Percentiles rank a stretch among this genome's conserved stretches.
Conservation (phyloP, 176 grass and related monocot species). For the Otatea glauca region DNA sequence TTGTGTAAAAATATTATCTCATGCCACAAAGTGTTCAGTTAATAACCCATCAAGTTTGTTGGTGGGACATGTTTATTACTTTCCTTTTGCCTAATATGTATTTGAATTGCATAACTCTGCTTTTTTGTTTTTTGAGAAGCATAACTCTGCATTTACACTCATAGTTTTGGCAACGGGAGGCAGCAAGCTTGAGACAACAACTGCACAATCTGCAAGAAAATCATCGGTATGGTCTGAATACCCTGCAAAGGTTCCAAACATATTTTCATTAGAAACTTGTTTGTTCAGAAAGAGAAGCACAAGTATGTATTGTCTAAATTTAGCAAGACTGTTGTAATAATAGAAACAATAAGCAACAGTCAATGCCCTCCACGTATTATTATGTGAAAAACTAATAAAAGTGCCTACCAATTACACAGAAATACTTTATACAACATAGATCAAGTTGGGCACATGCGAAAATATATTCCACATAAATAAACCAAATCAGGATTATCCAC, state of each 20-base stretch:
- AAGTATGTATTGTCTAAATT: not conserved
- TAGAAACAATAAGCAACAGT: not conserved
- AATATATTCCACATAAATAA: constrained; percentile 8
- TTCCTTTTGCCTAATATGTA: not conserved
- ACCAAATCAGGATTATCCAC: not conserved
- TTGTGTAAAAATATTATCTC: constrained; percentile 8
- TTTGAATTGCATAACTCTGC: constrained; percentile 29
- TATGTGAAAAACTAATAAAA: not conserved
- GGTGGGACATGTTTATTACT: not conserved
- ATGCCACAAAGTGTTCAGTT: not conserved
- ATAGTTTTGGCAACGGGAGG: constrained; percentile 92
- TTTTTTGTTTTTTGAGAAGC: not conserved
- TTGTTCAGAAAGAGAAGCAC: constrained; percentile 4
- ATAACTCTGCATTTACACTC: constrained; percentile 44
- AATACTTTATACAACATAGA: not conserved
- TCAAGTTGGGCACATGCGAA: not conserved
- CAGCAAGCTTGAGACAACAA: constrained; percentile 99
- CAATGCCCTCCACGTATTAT: not conserved
- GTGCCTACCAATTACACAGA: not conserved
- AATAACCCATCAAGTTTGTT: not conserved
- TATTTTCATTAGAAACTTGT: constrained; percentile 16
- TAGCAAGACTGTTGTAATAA: constrained; percentile 1
- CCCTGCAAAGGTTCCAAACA: constrained; percentile 39
- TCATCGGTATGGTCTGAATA: constrained; percentile 62
- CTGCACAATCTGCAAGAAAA: constrained; percentile 95